phyloP scores from a whole-genome alignment of 805 yeast genomes.

The Wickerhamomyces subpelliculosus region DNA sequence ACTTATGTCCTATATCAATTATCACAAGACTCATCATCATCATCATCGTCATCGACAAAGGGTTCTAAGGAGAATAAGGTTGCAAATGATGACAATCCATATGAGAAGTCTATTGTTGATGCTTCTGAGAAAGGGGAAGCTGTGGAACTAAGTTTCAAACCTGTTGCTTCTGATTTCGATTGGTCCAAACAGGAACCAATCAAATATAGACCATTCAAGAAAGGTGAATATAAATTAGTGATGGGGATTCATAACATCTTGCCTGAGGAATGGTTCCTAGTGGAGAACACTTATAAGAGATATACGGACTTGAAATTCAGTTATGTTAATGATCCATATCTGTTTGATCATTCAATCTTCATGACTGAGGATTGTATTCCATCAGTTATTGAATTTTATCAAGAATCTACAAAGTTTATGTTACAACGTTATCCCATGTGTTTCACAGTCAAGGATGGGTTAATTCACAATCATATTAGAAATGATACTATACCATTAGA shows the following conservation, averaged over 20 bases:
- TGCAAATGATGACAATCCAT: not conserved
- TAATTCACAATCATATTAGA: not conserved
- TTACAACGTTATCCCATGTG: slow-evolving; percentile 2
- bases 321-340: slow-evolving; percentile 25
- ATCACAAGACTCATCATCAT: no score
- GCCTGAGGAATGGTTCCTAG: slow-evolving; percentile 48
- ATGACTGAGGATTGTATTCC: slow-evolving; percentile 23
- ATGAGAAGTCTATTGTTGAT: no score
- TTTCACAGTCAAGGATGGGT: not conserved
- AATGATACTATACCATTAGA: slow-evolving; percentile 1
- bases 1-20: slow-evolving; percentile 12
- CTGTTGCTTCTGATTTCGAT: slow-evolving; percentile 31
- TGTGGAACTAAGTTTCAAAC: no score
- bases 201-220: slow-evolving; percentile 52
- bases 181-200: slow-evolving; percentile 39
- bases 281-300: slow-evolving; percentile 53
- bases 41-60: no score
- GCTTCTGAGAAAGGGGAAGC: no score
- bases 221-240: slow-evolving; percentile 52
- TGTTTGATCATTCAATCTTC: slow-evolving; percentile 28
- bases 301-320: slow-evolving; percentile 34
- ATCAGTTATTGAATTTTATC: slow-evolving; percentile 54
- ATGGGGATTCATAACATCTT: slow-evolving; percentile 50
- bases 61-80: not conserved
- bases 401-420: not conserved